Evolutionary conservation across 2,329 filamentous ascomycete genomes (phyloP).

Genomic region (Calonectria pteridis): DNA sequence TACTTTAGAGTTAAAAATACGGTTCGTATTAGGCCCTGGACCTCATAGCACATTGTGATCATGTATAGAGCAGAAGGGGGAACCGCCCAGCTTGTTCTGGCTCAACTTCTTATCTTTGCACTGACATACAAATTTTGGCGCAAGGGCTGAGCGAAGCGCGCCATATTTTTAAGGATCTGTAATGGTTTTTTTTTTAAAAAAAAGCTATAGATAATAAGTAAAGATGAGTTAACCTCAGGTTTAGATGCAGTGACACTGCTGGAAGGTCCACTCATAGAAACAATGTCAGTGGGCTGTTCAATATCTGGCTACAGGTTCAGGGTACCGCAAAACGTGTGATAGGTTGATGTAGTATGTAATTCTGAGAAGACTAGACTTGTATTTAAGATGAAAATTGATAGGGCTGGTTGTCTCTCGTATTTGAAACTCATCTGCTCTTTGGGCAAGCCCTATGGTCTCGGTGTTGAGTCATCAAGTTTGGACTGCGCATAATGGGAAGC

Average conservation of each 20-base stretch:
- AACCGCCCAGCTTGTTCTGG: not conserved
- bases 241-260: not conserved
- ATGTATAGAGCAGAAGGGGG: too few relatives aligned
- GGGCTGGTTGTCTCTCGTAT: not conserved
- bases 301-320: not conserved
- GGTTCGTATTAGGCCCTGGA: too few relatives aligned
- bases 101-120: not conserved
- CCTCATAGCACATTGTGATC: too few relatives aligned
- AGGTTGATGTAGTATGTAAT: not conserved
- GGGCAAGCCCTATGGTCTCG: not conserved
- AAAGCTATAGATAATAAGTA: not conserved
- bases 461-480: not conserved
- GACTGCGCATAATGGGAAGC: not conserved
- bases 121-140: not conserved
- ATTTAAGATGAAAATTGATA: not conserved
- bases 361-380: not conserved
- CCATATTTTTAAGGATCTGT: not conserved
- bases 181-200: too few relatives aligned
- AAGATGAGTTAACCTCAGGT: not conserved
- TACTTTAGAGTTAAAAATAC: not conserved
- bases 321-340: not conserved
- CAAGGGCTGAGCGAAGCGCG: not conserved
- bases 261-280: not conserved
- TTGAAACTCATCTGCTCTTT: not conserved
- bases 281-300: not conserved